phyloP scores from a whole-genome alignment of 2,329 filamentous ascomycete species.

The Aspergillus puulaauensis region DNA sequence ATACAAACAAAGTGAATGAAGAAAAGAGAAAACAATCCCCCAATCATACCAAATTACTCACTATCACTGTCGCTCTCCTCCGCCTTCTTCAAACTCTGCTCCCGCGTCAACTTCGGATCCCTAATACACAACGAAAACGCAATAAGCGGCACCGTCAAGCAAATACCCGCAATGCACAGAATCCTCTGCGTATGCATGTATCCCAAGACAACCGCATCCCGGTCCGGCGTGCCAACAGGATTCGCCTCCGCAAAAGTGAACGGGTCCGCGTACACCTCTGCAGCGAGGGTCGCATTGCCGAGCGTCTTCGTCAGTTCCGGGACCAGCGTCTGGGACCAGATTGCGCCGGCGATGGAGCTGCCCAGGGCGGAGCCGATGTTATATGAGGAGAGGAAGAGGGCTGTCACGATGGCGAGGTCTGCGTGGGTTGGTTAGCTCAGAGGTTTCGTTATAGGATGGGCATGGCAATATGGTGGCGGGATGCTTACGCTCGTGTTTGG shows the following conservation, averaged over 20 bases:
- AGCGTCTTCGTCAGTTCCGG: constrained; percentile 41
- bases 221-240: constrained; percentile 46
- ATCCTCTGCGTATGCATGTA: constrained; percentile 49
- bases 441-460: neutral
- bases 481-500: constrained; percentile 47
- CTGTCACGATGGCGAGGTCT: constrained; percentile 64
- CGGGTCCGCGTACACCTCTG: constrained; percentile 43
- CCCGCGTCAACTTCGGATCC: constrained; percentile 47
- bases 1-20: too few relatives aligned
- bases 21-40: too few relatives aligned
- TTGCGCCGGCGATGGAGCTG: constrained; percentile 59
- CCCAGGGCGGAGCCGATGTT: constrained; percentile 63
- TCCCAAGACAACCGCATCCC: constrained; percentile 44
- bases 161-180: constrained; percentile 53
- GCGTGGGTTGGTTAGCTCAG: neutral
- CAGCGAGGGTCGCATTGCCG: constrained; percentile 42
- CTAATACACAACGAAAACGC: constrained; percentile 46
- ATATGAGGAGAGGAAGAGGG: constrained; percentile 63
- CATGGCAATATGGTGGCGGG: neutral
- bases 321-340: constrained; percentile 62
- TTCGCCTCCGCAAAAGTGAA: constrained; percentile 38
- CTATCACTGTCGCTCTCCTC: constrained; percentile 19
- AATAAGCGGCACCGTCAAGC: constrained; percentile 48
- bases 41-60: neutral
- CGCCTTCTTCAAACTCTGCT: constrained; percentile 47